Evolutionary conservation across 2,329 filamentous ascomycete species (phyloP), one percentile per base, ranked within the genome.

Genomic region (Immersiporthe knoxdaviesiana): DNA sequence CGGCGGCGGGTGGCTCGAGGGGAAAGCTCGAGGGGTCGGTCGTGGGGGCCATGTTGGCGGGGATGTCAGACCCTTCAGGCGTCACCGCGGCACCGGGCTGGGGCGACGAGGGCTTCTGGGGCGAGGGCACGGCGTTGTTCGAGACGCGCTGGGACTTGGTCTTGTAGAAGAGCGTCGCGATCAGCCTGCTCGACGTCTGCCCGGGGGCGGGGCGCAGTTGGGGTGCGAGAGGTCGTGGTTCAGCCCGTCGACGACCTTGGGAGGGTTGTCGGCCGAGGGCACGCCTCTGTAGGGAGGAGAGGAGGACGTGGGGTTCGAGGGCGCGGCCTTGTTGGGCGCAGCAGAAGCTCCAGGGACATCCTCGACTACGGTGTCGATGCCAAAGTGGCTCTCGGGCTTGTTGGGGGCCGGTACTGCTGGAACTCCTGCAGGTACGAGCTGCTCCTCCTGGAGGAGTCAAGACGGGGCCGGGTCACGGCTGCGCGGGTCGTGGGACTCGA

Each of bases 111-210:
- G 82, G 72, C 56, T 77, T 75, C 68, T 79, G 76, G 24, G 77
- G 73, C 52, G 81, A 78, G 64, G 79, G 78, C 32, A 79, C 78
- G 44, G 77, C 74, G 50, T 76, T 77, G 68, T 78, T 77, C 56
- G 78, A 76, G 63, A 76, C 72, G 64, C 76, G 75, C 18, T 74
- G 72, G 60, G 74, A 68, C 47, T 78, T 77, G 18, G 79, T 80
- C 77, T 87, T 88, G 82, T 91, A 91, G 77, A 90, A 86, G 62
- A 91, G 80, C 0, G 89, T 91, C 10, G 87, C 89, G 41, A 91
- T 81, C 63, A 91, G 80, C 64, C 85, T 82, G 72, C 86, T 82
- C 27, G 83, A 81, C 66, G 77, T 76, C 24, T 79, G 76, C 27
- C 87, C 88, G 5, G 80, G 0, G 80, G 74, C 7, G 88, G 85